Conservation (phyloP, 1,139 yeast genomes). For the Insectozyma bohioensis region DNA sequence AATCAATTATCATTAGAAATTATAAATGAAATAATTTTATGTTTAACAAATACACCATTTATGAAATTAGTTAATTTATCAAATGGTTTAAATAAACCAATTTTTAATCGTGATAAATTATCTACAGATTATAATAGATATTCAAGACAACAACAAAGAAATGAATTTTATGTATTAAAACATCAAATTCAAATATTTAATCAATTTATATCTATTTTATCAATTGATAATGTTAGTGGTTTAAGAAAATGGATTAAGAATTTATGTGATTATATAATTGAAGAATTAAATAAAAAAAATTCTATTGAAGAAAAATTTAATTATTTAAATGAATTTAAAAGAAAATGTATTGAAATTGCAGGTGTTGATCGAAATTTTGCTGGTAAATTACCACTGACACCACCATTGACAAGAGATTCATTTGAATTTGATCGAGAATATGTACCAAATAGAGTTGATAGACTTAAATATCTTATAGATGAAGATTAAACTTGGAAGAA, state of each 20-base stretch:
- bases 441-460: no score
- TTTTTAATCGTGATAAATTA: slow-evolving; percentile 11
- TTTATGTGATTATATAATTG: no score
- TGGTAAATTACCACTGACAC: no score
- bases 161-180: slow-evolving; percentile 8
- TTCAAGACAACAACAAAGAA: slow-evolving; percentile 11
- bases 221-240: slow-evolving; percentile 10
- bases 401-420: no score
- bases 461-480: no score
- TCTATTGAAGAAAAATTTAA: no score
- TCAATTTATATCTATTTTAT: slow-evolving; percentile 24
- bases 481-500: no score
- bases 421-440: no score
- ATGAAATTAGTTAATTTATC: slow-evolving; percentile 11
- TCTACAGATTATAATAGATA: slow-evolving; percentile 10
- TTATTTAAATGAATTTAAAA: no score
- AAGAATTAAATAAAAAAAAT: no score
- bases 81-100: slow-evolving; percentile 9
- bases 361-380: no score
- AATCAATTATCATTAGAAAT: background rate
- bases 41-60: slow-evolving; percentile 1
- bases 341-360: no score
- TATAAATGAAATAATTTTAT: background rate
- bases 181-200: slow-evolving; percentile 16
- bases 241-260: slow-evolving; percentile 19